Percentiles rank a stretch among this genome's conserved stretches.
Conservation (phyloP, 495 filamentous ascomycete genomes). For the Cetradonia linearis region DNA sequence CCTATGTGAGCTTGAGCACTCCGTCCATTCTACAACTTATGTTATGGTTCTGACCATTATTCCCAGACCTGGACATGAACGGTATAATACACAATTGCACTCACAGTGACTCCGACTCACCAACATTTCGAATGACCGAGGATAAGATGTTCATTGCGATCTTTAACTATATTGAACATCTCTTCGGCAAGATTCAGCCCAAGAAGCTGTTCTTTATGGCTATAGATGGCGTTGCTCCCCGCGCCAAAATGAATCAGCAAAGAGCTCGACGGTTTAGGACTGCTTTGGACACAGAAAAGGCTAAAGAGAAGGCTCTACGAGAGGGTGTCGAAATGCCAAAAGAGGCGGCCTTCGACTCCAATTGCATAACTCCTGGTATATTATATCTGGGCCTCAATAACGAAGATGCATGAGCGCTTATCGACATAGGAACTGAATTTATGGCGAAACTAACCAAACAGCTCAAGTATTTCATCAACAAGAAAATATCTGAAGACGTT, state of each 20-base stretch:
- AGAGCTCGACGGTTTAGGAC: slow-evolving; percentile 91
- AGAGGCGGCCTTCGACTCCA: slow-evolving; percentile 95
- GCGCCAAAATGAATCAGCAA: slow-evolving; percentile 99
- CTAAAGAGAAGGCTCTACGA: slow-evolving; percentile 76
- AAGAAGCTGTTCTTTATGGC: slow-evolving; percentile 99
- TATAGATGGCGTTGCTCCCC: slow-evolving; percentile 92
- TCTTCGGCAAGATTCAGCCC: slow-evolving; percentile 97
- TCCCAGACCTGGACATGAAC: slow-evolving; percentile 97
- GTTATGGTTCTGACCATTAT: slow-evolving; percentile 40
- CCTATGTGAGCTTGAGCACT: slow-evolving; percentile 41
- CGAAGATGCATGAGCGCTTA: slow-evolving; percentile 10
- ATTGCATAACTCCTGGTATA: slow-evolving; percentile 87
- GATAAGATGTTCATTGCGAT: slow-evolving; percentile 99
- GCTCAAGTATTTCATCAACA: slow-evolving; percentile 96
- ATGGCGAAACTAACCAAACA: slow-evolving; percentile 93
- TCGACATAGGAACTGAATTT: slow-evolving; percentile 61
- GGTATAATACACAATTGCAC: slow-evolving; percentile 99
- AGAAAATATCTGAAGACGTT: slow-evolving; percentile 92
- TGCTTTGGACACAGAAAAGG: slow-evolving; percentile 78
- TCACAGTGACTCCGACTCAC: slow-evolving; percentile 85
- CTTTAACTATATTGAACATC: slow-evolving; percentile 99
- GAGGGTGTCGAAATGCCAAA: slow-evolving; percentile 89
- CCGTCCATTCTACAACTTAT: not conserved
- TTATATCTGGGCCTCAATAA: not conserved
- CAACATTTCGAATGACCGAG: slow-evolving; percentile 86